Base-by-base conservation (phyloP, 768 basidiomycete species). In the Clitopilus passeckerianus region DNA sequence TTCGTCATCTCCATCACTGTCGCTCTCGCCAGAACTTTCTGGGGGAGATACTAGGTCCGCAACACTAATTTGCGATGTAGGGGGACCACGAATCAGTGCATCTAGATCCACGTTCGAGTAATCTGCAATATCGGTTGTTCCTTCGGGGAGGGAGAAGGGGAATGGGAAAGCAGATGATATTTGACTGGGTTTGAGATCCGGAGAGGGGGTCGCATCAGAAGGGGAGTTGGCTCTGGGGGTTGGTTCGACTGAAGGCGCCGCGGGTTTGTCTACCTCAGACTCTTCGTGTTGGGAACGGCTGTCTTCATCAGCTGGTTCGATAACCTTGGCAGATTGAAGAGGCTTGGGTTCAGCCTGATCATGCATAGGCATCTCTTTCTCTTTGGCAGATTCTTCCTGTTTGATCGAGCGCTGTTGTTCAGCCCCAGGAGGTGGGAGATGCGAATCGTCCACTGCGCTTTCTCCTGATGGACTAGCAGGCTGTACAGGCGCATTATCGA, bases 31-130 rank as follows among this genome's bases (percentile, higher is more conserved):
- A 15, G 75, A 73, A 35, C 75, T 74, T 15, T 72, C 75, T 53
- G 77, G 79, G 58, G 74, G 74, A 12, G 75, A 73, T 8, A 72
- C 68, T 16, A 78, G 70, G 43, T 80, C 71, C 10, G 71, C 70
- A 34, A 66, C 70, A 2, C 70, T 67, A 9, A 68, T 53, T 12
- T 68, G 54, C 6, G 70, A 63, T 16, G 67, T 34, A 14, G 63
- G 68, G n/a, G 76, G 77, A 18, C 78, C 78, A 59, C 72, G 73
- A 27, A 80, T 72, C 35, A 80, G 59, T 34, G 66, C 70, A 54
- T 76, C 73, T 18, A 78, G 59, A 58, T 78, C 72, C 22, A 68
- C 56, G 61, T 74, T 66, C 61, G 67, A 65, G 59, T 71, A 65
- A 22, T 55, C 54, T 5, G 18, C 20, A n/a, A 50, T 50, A 12